These are phyloP conservation scores for Suhomyces chickasaworum DNA, from an alignment of 1,139 yeast genomes.

Conservation along the genomic window DNA sequence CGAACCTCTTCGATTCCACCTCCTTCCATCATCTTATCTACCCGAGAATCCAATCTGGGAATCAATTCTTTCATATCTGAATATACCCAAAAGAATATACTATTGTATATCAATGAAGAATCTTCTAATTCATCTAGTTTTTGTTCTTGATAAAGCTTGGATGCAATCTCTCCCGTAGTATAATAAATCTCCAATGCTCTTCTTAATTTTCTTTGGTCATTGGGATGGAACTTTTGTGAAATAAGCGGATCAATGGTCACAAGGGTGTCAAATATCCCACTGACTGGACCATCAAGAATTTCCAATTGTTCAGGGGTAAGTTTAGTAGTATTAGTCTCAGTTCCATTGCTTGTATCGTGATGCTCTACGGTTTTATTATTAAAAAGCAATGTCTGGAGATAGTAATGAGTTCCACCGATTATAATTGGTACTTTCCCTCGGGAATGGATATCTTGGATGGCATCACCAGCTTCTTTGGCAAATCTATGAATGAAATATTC, in stretches of 20 bases:
- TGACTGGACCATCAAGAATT: constrained; percentile 61
- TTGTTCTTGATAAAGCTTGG: constrained; percentile 70
- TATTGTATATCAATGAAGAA: constrained; percentile 59
- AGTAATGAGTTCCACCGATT: constrained; percentile 96
- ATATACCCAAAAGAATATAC: constrained; percentile 83
- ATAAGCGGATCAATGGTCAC: constrained; percentile 65
- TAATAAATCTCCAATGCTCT: constrained; percentile 81
- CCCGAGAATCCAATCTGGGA: constrained; percentile 70
- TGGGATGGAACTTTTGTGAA: constrained; percentile 86
- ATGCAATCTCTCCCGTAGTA: constrained; percentile 66
- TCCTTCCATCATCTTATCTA: constrained; percentile 72
- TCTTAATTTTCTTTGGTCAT: constrained; percentile 74
- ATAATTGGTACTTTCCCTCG: constrained; percentile 80
- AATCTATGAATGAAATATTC: constrained; percentile 86
- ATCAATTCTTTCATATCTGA: constrained; percentile 64
- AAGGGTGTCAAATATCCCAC: constrained; percentile 50
- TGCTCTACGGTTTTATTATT: constrained; percentile 56
- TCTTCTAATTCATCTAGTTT: constrained; percentile 44
- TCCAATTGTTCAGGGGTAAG: constrained; percentile 43
- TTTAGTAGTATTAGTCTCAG: constrained; percentile 22
- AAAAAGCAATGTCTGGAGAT: constrained; percentile 76
- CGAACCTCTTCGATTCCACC: constrained; percentile 75
- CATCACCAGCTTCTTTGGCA: constrained; percentile 63
- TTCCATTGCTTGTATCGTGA: not conserved
- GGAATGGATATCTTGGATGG: constrained; percentile 64